Percentiles rank a stretch among this genome's conserved stretches.
Evolutionary conservation across 352 stramenopile genomes (phyloP).

Genomic region (Globisporangium takayamanum): DNA sequence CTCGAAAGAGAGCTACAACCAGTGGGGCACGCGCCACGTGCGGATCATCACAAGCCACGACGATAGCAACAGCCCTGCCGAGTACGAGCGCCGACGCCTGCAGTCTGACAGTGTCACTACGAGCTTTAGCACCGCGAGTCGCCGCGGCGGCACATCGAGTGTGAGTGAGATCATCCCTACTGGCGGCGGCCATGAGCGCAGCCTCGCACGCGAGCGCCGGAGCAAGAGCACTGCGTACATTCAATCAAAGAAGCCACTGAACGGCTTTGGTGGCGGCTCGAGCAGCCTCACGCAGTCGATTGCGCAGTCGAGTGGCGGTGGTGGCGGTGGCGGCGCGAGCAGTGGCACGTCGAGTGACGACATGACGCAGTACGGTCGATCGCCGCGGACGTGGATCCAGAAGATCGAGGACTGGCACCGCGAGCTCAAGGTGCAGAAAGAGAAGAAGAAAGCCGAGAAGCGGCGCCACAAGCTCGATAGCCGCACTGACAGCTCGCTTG

Average conservation of each 20-base stretch:
- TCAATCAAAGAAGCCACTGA: slow-evolving; percentile 23
- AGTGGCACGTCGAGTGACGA: slow-evolving; percentile 14
- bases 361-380: slow-evolving; percentile 34
- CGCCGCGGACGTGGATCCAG: slow-evolving; percentile 70
- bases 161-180: slow-evolving; percentile 11
- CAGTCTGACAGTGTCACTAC: slow-evolving; percentile 25
- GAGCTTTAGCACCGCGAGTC: slow-evolving; percentile 6
- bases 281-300: slow-evolving; percentile 11
- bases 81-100: slow-evolving; percentile 32
- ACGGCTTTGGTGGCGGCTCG: slow-evolving; percentile 5
- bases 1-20: slow-evolving; percentile 44
- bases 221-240: slow-evolving; percentile 72
- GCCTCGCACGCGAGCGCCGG: slow-evolving; percentile 29
- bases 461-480: slow-evolving; percentile 39
- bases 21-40: slow-evolving; percentile 50
- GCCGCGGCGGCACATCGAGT: slow-evolving; percentile 6
- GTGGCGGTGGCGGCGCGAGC: slow-evolving; percentile 18
- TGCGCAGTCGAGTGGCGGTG: neutral
- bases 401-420: slow-evolving; percentile 80
- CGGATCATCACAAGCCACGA: slow-evolving; percentile 29
- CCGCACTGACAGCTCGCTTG: slow-evolving; percentile 25
- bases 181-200: neutral
- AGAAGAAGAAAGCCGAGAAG: slow-evolving; percentile 75
- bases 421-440: slow-evolving; percentile 69
- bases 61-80: slow-evolving; percentile 8